These are phyloP conservation scores for Termitomyces sp. DNA, from an alignment of 768 basidiomycete genomes.

Conservation along the genomic window DNA sequence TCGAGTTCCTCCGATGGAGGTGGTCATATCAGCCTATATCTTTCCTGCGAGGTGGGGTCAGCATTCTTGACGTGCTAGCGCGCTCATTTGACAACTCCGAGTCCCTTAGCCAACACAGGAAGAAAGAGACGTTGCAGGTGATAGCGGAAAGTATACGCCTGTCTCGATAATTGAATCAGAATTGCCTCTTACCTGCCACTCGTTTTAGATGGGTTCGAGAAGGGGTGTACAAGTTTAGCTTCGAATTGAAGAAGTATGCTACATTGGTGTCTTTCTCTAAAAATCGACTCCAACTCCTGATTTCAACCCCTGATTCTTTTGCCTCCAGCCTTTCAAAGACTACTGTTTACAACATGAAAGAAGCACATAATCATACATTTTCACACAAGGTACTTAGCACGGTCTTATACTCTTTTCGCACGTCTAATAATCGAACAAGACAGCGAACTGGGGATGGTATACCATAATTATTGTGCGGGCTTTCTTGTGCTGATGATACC, in stretches of 20 bases:
- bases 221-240: slow-evolving; percentile 82
- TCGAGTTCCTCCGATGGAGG: slow-evolving; percentile 23
- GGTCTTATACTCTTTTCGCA: neutral
- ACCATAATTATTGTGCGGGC: neutral
- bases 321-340: slow-evolving; percentile 40
- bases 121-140: slow-evolving; percentile 64
- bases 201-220: slow-evolving; percentile 73
- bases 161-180: neutral
- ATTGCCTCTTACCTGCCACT: neutral
- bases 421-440: slow-evolving; percentile 35
- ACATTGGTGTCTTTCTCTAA: slow-evolving; percentile 17
- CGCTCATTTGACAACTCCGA: neutral
- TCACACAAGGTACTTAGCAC: slow-evolving; percentile 49
- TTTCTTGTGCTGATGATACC: neutral
- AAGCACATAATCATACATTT: slow-evolving; percentile 81
- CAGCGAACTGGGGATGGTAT: slow-evolving; percentile 89
- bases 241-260: slow-evolving; percentile 70
- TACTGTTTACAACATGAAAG: slow-evolving; percentile 61
- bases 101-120: slow-evolving; percentile 70
- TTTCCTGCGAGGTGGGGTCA: slow-evolving; percentile 69
- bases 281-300: slow-evolving; percentile 10
- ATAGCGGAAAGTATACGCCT: slow-evolving; percentile 47
- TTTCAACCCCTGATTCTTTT: neutral
- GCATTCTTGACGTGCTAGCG: neutral
- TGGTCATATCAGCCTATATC: slow-evolving; percentile 71